Evolutionary conservation across 2,329 filamentous ascomycete species (phyloP).

Genomic region (Aureobasidium pullulans): DNA sequence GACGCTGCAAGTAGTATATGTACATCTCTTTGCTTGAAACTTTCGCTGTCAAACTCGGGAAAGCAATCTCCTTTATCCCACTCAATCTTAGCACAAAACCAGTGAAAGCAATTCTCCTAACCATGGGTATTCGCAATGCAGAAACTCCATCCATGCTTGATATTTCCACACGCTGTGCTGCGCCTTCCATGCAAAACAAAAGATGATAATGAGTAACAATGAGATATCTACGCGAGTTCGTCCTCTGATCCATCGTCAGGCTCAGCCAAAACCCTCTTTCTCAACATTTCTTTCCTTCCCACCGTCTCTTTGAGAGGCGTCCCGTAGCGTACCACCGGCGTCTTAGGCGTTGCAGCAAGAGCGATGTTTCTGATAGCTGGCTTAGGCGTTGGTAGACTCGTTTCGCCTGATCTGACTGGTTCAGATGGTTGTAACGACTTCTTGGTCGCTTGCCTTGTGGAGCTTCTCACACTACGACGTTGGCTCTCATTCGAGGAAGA

Average conservation of each 20-base stretch:
- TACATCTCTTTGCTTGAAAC: too few relatives aligned
- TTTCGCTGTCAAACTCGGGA: too few relatives aligned
- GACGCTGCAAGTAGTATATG: too few relatives aligned
- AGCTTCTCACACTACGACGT: background rate
- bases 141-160: too few relatives aligned
- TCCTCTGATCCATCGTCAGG: conserved; percentile 12
- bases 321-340: background rate
- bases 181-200: too few relatives aligned
- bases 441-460: background rate
- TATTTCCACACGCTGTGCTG: too few relatives aligned
- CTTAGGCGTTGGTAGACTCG: background rate
- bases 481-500: background rate
- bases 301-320: background rate
- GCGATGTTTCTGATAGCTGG: background rate
- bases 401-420: background rate
- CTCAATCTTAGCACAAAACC: too few relatives aligned
- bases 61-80: too few relatives aligned
- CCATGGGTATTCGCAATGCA: too few relatives aligned
- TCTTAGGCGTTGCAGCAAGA: background rate
- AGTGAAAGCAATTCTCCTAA: too few relatives aligned
- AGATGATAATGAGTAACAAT: background rate
- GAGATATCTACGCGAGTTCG: background rate
- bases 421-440: background rate
- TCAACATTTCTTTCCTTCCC: background rate
- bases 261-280: background rate